Percentiles rank a stretch among this genome's conserved stretches.
phyloP scores from a whole-genome alignment of 148 eudicot species.

The Cornus florida region DNA sequence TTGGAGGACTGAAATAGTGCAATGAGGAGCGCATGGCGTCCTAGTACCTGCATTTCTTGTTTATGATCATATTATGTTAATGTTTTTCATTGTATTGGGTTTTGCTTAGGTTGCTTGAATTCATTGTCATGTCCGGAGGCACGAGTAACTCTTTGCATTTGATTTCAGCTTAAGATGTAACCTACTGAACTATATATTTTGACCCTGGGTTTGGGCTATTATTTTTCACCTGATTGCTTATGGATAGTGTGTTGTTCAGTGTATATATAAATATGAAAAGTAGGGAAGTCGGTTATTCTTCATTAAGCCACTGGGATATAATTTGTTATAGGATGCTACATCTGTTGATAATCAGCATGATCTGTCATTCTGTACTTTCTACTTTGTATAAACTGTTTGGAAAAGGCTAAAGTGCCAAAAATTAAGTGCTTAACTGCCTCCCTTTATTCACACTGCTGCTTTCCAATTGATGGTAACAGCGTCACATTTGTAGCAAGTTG shows the following conservation, averaged over 20 bases:
- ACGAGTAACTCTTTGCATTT: background rate
- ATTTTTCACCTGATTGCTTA: background rate
- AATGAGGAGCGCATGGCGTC: background rate
- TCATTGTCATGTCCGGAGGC: background rate
- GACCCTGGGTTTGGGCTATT: too few relatives aligned
- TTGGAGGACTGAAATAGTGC: background rate
- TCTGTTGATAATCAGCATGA: background rate
- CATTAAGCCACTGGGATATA: too few relatives aligned
- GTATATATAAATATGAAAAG: too few relatives aligned
- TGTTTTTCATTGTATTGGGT: background rate
- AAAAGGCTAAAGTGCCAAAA: too few relatives aligned
- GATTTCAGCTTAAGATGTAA: background rate
- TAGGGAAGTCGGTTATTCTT: too few relatives aligned
- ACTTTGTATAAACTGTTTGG: too few relatives aligned
- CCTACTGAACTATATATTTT: background rate
- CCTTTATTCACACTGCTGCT: too few relatives aligned
- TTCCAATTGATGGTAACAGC: too few relatives aligned
- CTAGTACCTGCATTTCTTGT: background rate
- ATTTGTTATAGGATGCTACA: background rate
- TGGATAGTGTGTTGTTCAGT: too few relatives aligned
- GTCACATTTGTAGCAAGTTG: too few relatives aligned
- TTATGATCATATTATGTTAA: background rate
- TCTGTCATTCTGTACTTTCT: background rate
- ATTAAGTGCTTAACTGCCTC: too few relatives aligned
- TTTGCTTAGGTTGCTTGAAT: background rate